Percentiles rank a stretch among this genome's conserved stretches.
phyloP scores from a whole-genome alignment of 306 rosid genomes.

The Quercus ilex region DNA sequence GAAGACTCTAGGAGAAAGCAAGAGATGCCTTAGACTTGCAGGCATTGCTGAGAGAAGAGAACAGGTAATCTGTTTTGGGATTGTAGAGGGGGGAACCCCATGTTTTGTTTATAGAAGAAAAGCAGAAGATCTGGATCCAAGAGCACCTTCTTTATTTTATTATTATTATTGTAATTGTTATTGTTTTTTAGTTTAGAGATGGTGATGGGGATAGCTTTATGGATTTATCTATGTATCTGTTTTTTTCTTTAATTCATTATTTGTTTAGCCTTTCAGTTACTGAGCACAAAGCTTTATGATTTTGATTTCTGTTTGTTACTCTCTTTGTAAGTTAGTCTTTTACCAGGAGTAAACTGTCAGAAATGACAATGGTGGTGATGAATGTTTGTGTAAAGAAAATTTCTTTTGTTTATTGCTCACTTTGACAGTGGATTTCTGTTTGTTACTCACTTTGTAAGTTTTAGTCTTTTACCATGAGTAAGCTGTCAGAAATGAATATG shows the following conservation, averaged over 20 bases:
- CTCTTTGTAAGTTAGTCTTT: conserved; percentile 25
- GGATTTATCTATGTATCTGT: conserved; percentile 18
- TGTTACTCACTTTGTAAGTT: conserved; percentile 31
- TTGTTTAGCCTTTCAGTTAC: conserved; percentile 26
- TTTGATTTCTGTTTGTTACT: conserved; percentile 34
- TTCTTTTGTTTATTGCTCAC: conserved; percentile 26
- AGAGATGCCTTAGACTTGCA: conserved; percentile 60
- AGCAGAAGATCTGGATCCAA: conserved; percentile 54
- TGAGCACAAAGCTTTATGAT: conserved; percentile 30
- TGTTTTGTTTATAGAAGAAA: conserved; percentile 87
- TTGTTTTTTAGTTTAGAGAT: conserved; percentile 45
- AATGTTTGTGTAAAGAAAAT: conserved; percentile 30
- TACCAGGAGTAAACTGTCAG: conserved; percentile 22
- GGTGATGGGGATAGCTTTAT: conserved; percentile 29
- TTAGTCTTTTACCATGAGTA: conserved; percentile 22
- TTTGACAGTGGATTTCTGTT: conserved; percentile 26
- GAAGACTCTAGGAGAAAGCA: conserved; percentile 44
- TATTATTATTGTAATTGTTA: conserved; percentile 38
- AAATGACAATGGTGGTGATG: conserved; percentile 31
- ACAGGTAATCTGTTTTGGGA: conserved; percentile 72
- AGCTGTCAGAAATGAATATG: conserved; percentile 28
- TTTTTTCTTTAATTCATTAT: conserved; percentile 13
- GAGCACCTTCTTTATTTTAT: conserved; percentile 29
- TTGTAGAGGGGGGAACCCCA: conserved; percentile 88
- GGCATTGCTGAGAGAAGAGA: conserved; percentile 72